Evolutionary conservation across 768 basidiomycete species (phyloP), one percentile per base, ranked within the genome.

Genomic region (Agrocybe chaxingu): DNA sequence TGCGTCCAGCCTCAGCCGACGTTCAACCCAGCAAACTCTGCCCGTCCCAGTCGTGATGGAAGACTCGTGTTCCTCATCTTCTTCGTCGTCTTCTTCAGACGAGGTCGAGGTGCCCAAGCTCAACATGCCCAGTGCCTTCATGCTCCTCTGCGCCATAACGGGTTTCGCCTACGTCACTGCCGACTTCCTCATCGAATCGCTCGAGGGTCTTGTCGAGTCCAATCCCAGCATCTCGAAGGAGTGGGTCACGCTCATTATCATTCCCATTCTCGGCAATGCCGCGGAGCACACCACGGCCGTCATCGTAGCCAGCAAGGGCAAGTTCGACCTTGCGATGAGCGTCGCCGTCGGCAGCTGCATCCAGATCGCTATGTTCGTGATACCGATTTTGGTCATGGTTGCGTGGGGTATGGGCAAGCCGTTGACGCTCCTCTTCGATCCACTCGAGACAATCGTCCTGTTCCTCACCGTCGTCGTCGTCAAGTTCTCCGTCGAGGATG

Each of bases 401-500:
- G 70, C 68, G 4, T 73, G 72, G 73, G 68, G 67, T 8, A 67
- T 71, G 62, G 67, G 61, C 2, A 74, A 70, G 48, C 73, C 71
- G 13, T 56, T 74, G 42, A 70, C 70, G 19, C 47, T 71, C 52
- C 51, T 71, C 49, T 71, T 73, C 52, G 73, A 74, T 53, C 67
- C 69, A 6, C 56, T 74, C 10, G 69, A 72, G 59, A 73, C 70
- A 1, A 49, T 71, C 18, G 68, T 70, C 7, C 49, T 72, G 41
- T 73, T 72, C 59, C 68, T 74, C 47, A 68, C 71, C 16, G 73
- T 72, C 10, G 52, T 72, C 16, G 60, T 77, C 31, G 72, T 71
- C 42, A 74, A 70, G 57, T 76, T 77, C 33, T 68, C 69, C 12
- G 66, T 77, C 5, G 78, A 75, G 57, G 67, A 76, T 40, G 76